These are phyloP conservation scores for Rubia yunnanensis DNA, from an alignment of 257 asterid genomes.

Conservation along the genomic window DNA sequence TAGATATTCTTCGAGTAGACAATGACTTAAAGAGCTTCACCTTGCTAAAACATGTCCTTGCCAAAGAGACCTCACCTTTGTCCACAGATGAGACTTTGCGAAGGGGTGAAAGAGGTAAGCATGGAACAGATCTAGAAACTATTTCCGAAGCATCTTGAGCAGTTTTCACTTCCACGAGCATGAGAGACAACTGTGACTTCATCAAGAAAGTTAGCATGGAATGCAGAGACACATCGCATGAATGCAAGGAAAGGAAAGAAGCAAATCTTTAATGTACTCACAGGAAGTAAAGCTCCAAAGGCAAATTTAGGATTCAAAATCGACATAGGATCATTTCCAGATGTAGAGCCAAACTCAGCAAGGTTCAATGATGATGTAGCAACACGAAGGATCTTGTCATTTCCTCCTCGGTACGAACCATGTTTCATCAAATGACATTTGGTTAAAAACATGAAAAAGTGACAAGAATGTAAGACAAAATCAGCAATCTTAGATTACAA, in stretches of 20 bases:
- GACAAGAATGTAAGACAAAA: conserved; percentile 1
- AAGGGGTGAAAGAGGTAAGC: conserved; percentile 41
- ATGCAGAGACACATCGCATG: background rate
- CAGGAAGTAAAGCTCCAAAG: conserved; percentile 29
- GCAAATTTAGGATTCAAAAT: conserved; percentile 9
- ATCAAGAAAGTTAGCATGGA: background rate
- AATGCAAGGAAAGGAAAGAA: no score
- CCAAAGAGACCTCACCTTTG: conserved; percentile 25
- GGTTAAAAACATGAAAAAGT: background rate
- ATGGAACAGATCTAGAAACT: conserved; percentile 21
- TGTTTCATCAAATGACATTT: conserved; percentile 13
- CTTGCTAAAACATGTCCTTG: conserved; percentile 32
- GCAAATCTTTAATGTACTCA: conserved; percentile 24
- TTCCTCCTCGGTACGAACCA: conserved; percentile 35
- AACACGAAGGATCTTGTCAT: conserved; percentile 24
- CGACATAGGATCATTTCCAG: conserved; percentile 34
- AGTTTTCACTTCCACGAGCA: conserved; percentile 32
- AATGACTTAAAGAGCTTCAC: conserved; percentile 34
- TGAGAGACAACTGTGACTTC: conserved; percentile 39
- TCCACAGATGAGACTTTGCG: conserved; percentile 41
- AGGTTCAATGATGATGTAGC: conserved; percentile 46
- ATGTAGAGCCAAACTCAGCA: conserved; percentile 36
- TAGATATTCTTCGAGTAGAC: conserved; percentile 26
- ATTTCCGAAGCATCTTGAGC: conserved; percentile 33
- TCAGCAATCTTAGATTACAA: conserved; percentile 2